Conservation (phyloP, 345 rosid genomes). For the Eucalyptus cloeziana region DNA sequence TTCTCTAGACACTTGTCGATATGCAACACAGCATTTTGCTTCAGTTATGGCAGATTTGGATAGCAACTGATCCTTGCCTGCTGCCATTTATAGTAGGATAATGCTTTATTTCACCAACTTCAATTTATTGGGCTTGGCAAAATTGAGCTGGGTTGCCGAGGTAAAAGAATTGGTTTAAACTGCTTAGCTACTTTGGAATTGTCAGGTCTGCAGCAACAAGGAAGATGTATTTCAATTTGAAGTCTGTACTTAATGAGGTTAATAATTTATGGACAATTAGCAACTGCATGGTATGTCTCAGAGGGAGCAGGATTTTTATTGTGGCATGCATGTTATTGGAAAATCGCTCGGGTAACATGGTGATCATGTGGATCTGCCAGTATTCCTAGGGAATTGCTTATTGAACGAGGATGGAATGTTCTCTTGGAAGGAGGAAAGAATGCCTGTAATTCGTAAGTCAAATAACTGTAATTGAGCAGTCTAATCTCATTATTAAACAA, state of each 20-base stretch:
- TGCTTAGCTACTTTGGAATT: not conserved
- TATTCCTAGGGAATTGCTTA: not conserved
- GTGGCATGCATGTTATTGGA: not conserved
- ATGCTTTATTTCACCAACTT: not conserved
- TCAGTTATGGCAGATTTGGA: not conserved
- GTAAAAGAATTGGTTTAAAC: not conserved
- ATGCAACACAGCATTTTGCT: not conserved
- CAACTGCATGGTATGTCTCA: not conserved
- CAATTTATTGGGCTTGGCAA: not conserved
- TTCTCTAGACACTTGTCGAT: not conserved
- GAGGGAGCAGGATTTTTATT: not conserved
- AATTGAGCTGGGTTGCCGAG: not conserved
- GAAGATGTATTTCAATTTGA: not conserved
- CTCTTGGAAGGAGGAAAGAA: not conserved
- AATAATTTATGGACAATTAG: not conserved
- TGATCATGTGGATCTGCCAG: not conserved
- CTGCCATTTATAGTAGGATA: not conserved
- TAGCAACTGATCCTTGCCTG: not conserved
- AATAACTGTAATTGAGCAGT: not conserved
- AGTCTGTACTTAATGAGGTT: not conserved
- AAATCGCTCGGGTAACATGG: not conserved
- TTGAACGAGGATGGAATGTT: not conserved
- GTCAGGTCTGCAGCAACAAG: not conserved
- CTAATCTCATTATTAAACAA: not conserved
- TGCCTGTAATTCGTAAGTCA: not conserved